Conservation (phyloP, 805 yeast species). For the Wickerhamomyces chambardii region DNA sequence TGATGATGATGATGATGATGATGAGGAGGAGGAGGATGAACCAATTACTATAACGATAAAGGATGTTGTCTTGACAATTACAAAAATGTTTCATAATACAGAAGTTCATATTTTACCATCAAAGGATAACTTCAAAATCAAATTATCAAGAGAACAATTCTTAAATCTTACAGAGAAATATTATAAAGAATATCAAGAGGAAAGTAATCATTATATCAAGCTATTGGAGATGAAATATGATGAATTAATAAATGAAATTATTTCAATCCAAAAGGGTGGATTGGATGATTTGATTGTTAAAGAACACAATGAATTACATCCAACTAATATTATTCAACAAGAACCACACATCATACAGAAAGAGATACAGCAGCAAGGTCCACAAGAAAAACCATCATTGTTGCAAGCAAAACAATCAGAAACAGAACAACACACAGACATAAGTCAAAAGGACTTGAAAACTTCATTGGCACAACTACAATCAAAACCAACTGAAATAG, state of each 20-base stretch:
- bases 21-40: not conserved
- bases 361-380: no score
- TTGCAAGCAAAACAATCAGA: no score
- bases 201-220: conserved; percentile 3
- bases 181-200: conserved; percentile 5
- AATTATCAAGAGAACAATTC: conserved; percentile 10
- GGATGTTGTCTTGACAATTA: conserved; percentile 17
- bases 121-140: conserved; percentile 14
- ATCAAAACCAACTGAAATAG: no score
- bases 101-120: conserved; percentile 14
- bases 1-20: not conserved
- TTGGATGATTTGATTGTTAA: conserved; percentile 9
- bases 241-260: conserved; percentile 7
- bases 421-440: no score
- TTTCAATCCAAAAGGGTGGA: conserved; percentile 11
- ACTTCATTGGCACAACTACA: no score
- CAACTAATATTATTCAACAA: not conserved
- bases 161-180: conserved; percentile 6
- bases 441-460: no score
- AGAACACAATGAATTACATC: conserved; percentile 4
- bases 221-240: conserved; percentile 8
- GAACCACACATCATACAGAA: no score
- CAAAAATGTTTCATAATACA: conserved; percentile 11
- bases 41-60: conserved; percentile 6
- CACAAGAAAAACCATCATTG: no score